Evolutionary conservation across 2,329 filamentous ascomycete species (phyloP).

Genomic region (Thelonectria blattea): DNA sequence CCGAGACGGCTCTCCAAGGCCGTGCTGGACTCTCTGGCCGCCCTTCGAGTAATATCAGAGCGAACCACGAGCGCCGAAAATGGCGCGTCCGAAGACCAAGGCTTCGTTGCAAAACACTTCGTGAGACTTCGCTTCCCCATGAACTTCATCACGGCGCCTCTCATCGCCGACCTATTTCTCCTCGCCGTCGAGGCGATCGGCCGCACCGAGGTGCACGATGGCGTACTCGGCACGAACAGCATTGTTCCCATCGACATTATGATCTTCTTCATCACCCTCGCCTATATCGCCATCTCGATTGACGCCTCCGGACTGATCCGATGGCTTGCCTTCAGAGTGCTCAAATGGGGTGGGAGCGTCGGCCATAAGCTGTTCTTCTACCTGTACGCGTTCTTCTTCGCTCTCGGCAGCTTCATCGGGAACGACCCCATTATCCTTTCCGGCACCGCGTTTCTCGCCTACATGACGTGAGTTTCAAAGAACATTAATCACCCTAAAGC

Average conservation of each 20-base stretch:
- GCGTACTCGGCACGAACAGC: constrained; percentile 68
- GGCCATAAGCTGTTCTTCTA: constrained; percentile 75
- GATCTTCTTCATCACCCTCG: constrained; percentile 74
- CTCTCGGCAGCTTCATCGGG: constrained; percentile 70
- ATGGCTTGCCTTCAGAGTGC: constrained; percentile 72
- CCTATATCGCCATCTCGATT: constrained; percentile 79
- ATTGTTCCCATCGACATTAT: constrained; percentile 77
- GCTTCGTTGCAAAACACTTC: constrained; percentile 44
- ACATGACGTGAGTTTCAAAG: constrained; percentile 77
- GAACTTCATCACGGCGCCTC: constrained; percentile 73
- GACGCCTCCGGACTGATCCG: constrained; percentile 77
- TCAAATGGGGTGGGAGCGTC: constrained; percentile 70
- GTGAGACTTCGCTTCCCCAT: constrained; percentile 65
- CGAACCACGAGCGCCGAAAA: constrained; percentile 34
- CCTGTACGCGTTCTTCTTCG: constrained; percentile 75
- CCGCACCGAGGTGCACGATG: constrained; percentile 69
- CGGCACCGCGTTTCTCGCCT: constrained; percentile 75
- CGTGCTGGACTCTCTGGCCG: constrained; percentile 45
- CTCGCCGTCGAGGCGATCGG: constrained; percentile 74
- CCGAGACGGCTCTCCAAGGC: constrained; percentile 57
- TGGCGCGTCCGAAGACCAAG: constrained; percentile 33
- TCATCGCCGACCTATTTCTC: constrained; percentile 74
- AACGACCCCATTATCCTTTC: constrained; percentile 79
- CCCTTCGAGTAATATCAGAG: constrained; percentile 59
- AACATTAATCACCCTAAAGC: constrained; percentile 75